Evolutionary conservation across 805 yeast genomes (phyloP), one percentile per base, ranked within the genome.

Genomic region (Wickerhamiella alocasiicola): DNA sequence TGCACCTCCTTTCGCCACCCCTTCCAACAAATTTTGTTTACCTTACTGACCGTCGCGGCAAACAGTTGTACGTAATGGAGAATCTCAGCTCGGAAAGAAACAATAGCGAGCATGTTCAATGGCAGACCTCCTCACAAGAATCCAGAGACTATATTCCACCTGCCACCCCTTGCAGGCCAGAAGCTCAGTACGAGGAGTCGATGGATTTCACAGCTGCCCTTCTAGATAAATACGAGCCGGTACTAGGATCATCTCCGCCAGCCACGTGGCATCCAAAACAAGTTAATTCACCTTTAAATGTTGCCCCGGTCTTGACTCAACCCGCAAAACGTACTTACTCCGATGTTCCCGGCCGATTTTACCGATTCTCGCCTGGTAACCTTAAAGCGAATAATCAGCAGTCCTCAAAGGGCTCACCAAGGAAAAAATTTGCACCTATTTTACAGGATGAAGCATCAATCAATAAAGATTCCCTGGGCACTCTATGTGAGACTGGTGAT

Each of bases 231-330:
- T 37, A 37, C 17, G 29, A 29, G 24, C 25, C 34, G 29, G 26
- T 30, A 6, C 30, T 37, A n/a, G 27, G 35, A 7, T 26, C 33
- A 11, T 37, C 41, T 16, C 41, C 41, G 12, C 41, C 41, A 11
- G 34, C 41, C 6, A 37, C 41, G 13, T 37, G 41, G 41, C 35
- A 29, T n/a, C 31, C 39, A 13, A 31, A 21, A 9, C 19, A 19
- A 7, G 15, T 15, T 7, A 5, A 9, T 7, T 11, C 21, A 16
- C 15, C 29, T 3, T 3, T 25, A 4, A 12, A n/a, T 15, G n/a
- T 28, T 4, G 19, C 11, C 12, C 7, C 11, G 4, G 12, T 32
- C n/a, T 20, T 17, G 3, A 36, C 39, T 5, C 39, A 36, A 12
- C 39, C 39, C 15, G 15, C 31, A 3, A 36, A 36, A 36, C 15